phyloP scores from a whole-genome alignment of 2,329 filamentous ascomycete species.

The Aspergillus novofumigatus region DNA sequence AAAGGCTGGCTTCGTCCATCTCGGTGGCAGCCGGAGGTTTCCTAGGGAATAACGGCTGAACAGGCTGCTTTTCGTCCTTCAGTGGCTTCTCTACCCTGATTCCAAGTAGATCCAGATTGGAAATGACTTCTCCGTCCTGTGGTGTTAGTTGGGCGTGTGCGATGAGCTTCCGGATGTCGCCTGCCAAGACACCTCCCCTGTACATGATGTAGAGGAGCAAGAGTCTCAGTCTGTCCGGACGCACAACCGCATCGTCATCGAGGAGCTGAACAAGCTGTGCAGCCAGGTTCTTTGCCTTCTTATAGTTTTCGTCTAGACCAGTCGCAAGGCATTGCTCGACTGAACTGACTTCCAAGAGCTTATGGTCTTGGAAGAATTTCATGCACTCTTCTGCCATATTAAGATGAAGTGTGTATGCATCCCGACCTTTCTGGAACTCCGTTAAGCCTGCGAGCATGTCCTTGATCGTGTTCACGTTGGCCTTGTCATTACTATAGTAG shows the following conservation, averaged over 20 bases:
- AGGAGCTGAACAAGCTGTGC: constrained; percentile 82
- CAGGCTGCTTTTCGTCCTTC: constrained; percentile 69
- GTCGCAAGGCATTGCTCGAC: constrained; percentile 90
- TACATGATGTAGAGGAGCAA: constrained; percentile 83
- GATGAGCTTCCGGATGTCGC: constrained; percentile 80
- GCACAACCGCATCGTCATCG: constrained; percentile 72
- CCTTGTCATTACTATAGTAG: constrained; percentile 54
- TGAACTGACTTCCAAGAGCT: constrained; percentile 79
- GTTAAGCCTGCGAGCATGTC: constrained; percentile 95
- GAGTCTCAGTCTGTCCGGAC: constrained; percentile 74
- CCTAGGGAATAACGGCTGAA: constrained; percentile 66
- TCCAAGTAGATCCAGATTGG: constrained; percentile 75
- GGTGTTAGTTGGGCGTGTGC: constrained; percentile 75
- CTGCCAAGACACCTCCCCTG: constrained; percentile 75
- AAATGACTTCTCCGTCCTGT: constrained; percentile 67
- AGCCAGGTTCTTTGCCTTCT: constrained; percentile 83
- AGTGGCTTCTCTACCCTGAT: constrained; percentile 67
- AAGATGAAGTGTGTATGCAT: constrained; percentile 88
- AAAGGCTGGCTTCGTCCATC: constrained; percentile 77
- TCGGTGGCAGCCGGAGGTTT: constrained; percentile 54
- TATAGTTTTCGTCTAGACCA: constrained; percentile 85
- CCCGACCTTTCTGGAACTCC: constrained; percentile 93
- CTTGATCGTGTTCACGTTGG: constrained; percentile 84
- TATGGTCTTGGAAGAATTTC: constrained; percentile 81
- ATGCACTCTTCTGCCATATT: constrained; percentile 98